phyloP scores from a whole-genome alignment of 306 rosid genomes.

The Fragaria ananassa region DNA sequence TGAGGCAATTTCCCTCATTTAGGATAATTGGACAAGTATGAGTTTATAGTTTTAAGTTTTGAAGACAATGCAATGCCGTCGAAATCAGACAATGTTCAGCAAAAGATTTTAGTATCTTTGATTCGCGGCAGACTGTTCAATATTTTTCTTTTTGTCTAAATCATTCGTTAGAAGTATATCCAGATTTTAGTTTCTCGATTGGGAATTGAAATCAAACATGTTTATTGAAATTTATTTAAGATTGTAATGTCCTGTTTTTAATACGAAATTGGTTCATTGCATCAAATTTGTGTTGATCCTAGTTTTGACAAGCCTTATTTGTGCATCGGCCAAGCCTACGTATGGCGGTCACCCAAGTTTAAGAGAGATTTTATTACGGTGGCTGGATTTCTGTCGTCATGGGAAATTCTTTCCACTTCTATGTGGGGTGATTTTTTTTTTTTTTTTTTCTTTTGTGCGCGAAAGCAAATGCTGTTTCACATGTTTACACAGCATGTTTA shows the following conservation, averaged over 20 bases:
- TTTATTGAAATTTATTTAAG: not conserved
- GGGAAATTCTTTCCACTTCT: too few relatives aligned
- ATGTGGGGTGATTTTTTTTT: too few relatives aligned
- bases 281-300: not conserved
- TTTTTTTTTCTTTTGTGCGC: too few relatives aligned
- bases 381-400: too few relatives aligned
- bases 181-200: slow-evolving; percentile 3
- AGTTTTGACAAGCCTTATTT: too few relatives aligned
- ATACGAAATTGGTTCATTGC: not conserved
- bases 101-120: slow-evolving; percentile 11
- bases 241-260: not conserved
- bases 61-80: slow-evolving; percentile 26
- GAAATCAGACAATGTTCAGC: slow-evolving; percentile 18
- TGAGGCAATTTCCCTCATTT: slow-evolving; percentile 35
- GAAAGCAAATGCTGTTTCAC: too few relatives aligned
- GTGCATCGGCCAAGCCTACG: too few relatives aligned
- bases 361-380: too few relatives aligned
- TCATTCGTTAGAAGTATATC: slow-evolving; percentile 9
- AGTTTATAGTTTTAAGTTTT: slow-evolving; percentile 31
- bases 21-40: slow-evolving; percentile 34
- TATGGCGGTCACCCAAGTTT: too few relatives aligned
- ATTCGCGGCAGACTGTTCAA: not conserved
- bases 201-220: not conserved
- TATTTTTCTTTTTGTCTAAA: not conserved
- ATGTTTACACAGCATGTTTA: too few relatives aligned